Evolutionary conservation across 768 basidiomycete species (phyloP), one percentile per base, ranked within the genome.

Genomic region (Solioccasus polychromus): DNA sequence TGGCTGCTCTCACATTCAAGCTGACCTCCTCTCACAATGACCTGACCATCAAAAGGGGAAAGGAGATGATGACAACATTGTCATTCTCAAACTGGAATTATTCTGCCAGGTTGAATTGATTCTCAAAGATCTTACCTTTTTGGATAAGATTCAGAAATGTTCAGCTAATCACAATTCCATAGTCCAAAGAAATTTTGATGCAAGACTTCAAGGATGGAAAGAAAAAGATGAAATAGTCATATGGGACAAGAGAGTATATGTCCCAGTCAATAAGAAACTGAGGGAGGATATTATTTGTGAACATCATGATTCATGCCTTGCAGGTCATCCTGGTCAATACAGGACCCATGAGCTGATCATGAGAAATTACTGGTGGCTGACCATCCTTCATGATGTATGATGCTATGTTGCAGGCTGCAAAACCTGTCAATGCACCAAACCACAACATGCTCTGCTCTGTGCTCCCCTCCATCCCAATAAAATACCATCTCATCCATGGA

Each of bases 291-390:
- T 61, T 1, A 48, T 62, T 8, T 17, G 20, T 2, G 37, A 61
- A 3, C 50, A 63, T 29, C 64, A 68, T 34, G 58, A 69, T 26
- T 45, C 58, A 0, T 15, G 28, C 1, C 25, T 44, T 0, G 58
- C 55, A 0, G 67, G 68, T 31, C 67, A 68, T 38, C 62, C 57
- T 1, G 66, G 66, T 20, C 43, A 41, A 12, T 52, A 43, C 19
- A 56, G 53, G 26, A 68, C 60, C 2, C 42, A 51, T 3, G 49
- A 65, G 31, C 42, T 64, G 0, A n/a, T 67, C 3, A 29, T 29
- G 0, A 35, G 59, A 0, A 40, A 56, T 20, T 69, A 60, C 24
- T 68, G 57, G 58, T 68, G 67, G 66, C 67, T 60, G 3, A 1
- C 42, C 1, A 55, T 68, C 42, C 40, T 41, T 1, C 22, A 10